These are phyloP conservation scores for Pyrenochaeta sp. DNA, from an alignment of 2,329 filamentous ascomycete species.

Conservation along the genomic window DNA sequence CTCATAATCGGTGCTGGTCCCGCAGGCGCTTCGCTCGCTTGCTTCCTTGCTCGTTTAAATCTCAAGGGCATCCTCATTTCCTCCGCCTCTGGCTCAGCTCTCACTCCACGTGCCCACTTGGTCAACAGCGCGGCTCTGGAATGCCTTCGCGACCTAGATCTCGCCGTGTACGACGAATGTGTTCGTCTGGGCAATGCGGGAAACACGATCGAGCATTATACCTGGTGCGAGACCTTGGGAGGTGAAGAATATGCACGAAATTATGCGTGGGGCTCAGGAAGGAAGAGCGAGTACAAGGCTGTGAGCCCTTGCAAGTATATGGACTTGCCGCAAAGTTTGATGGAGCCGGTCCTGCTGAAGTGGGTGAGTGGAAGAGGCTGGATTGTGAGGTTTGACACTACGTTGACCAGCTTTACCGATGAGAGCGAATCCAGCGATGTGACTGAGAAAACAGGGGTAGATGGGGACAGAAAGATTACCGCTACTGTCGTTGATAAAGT, in stretches of 20 bases:
- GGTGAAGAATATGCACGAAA: constrained; percentile 56
- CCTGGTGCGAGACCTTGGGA: constrained; percentile 56
- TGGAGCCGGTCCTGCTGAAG: constrained; percentile 55
- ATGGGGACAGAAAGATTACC: constrained; percentile 35
- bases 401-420: constrained; percentile 40
- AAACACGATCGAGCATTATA: constrained; percentile 51
- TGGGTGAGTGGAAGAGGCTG: constrained; percentile 50
- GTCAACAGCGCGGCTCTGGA: constrained; percentile 66
- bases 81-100: constrained; percentile 59
- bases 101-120: constrained; percentile 68
- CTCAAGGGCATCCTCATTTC: constrained; percentile 64
- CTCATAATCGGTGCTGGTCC: constrained; percentile 64
- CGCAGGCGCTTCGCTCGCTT: constrained; percentile 63
- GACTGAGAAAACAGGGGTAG: neutral
- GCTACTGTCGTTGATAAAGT: constrained; percentile 51
- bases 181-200: constrained; percentile 41
- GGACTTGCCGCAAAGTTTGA: constrained; percentile 55
- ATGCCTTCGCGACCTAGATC: constrained; percentile 56
- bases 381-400: constrained; percentile 52
- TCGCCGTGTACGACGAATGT: constrained; percentile 46
- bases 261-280: constrained; percentile 54
- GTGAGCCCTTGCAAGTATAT: constrained; percentile 54
- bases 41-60: constrained; percentile 61
- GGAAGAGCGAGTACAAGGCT: constrained; percentile 50
- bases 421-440: constrained; percentile 16